Evolutionary conservation across 805 yeast species (phyloP), one percentile per base, ranked within the genome.

Genomic region (Ascoidea asiatica): DNA sequence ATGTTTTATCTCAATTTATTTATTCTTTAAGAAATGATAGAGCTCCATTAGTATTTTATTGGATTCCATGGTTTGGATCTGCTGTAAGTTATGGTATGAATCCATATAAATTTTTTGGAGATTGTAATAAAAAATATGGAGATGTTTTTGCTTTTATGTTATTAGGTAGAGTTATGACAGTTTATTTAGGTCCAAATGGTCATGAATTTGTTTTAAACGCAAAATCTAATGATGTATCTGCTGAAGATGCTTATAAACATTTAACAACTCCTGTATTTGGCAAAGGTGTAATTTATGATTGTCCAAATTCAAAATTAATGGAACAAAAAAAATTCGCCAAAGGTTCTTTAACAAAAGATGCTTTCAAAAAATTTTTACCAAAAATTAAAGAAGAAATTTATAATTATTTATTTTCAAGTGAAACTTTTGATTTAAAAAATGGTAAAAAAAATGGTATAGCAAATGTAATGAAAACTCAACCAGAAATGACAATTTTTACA

Each of bases 201-300:
- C 96, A 92, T 63, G 98, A 92, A 62, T 89, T 92, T 60, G 87
- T 90, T 40, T 77, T 92, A 54, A 92, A 92, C 63, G 86, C 95
- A 39, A 89, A 85, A 64, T 70, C 83, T 44, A 75, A 79, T 23
- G 95, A 87, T 55, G 97, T 89, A 20, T 80, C 88, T 42, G 98
- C 98, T 41, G 97, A 92, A 62, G 97, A 84, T 42, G 97, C 97
- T 37, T 92, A 92, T 67, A 73, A 81, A 50, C 96, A 89, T 60
- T 73, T 92, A 64, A 92, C 98, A n/a, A 90, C 97, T n/a, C 98
- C 98, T 13, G 96, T 88, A 15, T 92, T 92, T 54, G 98, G 98
- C 55, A 79, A 88, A 58, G 98, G 97, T 56, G 98, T 92, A 44
- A 84, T 92, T 44, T 92, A 92, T 61, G 98, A 92, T 66, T 90